Conservation (phyloP, 2,329 filamentous ascomycete species). For the Aciculosporium take region DNA sequence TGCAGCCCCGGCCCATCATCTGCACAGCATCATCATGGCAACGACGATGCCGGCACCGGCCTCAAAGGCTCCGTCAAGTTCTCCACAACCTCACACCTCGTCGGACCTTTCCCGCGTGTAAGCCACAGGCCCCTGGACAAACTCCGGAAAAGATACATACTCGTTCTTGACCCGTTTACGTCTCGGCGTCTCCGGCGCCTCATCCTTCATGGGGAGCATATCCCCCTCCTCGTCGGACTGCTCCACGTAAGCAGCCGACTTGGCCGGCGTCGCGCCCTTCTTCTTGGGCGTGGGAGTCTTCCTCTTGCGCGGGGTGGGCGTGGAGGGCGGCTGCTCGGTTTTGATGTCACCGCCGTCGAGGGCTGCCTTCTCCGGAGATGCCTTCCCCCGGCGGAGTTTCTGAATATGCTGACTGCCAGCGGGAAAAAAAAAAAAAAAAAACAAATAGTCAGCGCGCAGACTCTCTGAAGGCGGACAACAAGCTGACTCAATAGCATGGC, state of each 20-base stretch:
- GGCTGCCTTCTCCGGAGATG: constrained; percentile 11
- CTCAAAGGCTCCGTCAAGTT: too few relatives aligned
- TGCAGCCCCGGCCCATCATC: too few relatives aligned
- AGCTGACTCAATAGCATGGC: too few relatives aligned
- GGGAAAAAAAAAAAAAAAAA: background rate
- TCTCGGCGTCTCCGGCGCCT: background rate
- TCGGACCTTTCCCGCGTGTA: background rate
- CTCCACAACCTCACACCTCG: too few relatives aligned
- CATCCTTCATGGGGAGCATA: background rate
- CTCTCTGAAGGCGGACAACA: too few relatives aligned
- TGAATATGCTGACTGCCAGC: constrained; percentile 29
- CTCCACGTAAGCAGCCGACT: constrained; percentile 8
- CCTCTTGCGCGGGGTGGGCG: constrained; percentile 19
- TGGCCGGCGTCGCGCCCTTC: constrained; percentile 4
- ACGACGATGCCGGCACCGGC: too few relatives aligned
- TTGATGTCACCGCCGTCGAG: constrained; percentile 2
- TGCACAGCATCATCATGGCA: too few relatives aligned
- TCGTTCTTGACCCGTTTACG: constrained; percentile 12
- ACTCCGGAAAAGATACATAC: background rate
- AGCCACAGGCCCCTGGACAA: background rate
- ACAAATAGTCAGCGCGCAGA: too few relatives aligned
- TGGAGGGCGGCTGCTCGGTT: too few relatives aligned
- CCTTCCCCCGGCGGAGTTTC: constrained; percentile 26
- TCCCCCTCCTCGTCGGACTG: constrained; percentile 11
- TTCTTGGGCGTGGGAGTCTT: constrained; percentile 15